Evolutionary conservation across 148 eudicot genomes (phyloP), one percentile per base, ranked within the genome.

Genomic region (Camellia lanceoleosa): DNA sequence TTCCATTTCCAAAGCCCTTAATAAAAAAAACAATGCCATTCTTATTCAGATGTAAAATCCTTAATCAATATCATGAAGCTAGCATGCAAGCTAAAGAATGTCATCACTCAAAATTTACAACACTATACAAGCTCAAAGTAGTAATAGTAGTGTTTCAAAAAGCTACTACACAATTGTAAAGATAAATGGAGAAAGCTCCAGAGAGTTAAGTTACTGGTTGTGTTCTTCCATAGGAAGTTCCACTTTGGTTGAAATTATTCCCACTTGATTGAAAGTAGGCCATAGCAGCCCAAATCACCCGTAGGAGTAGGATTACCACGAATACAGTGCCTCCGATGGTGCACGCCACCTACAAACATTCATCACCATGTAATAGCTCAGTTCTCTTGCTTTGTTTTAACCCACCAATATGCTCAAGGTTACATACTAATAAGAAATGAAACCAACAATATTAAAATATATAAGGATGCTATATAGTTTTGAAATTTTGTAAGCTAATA

Each of bases 311-410:
- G 65, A 81, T 81, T 19, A 75, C 83, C 38, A 75, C 74, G 15
- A 81, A 81, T 56, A 81, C 79, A 23, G 83, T 67, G 66, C 83
- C 83, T 75, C 83, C 83, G 12, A 81, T 68, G 67, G 75, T 81
- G 60, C 83, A 81, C 11, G 73, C 79, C 67, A 81, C 83, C 83
- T 81, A 68, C 58, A 80, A 43, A 65, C 49, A 38, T 14, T 66
- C 14, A 20, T 64, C 47, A 68, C 41, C 62, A 78, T 23, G 64
- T 23, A 38, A 3, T 52, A 51, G 6, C 41, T 68, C 41, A 68
- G 16, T 55, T 68, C 16, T 42, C 52, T 8, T 30, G 5, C 16
- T 76, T 3, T 38, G 2, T 38, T n/a, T 63, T 19, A 75, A 30
- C 9, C 5, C 56, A 44, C n/a, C 19, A 59, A 60, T 47, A 13